Evolutionary conservation across 345 rosid genomes (phyloP), one percentile per base, ranked within the genome.

Genomic region (Moricandia moricandioides): DNA sequence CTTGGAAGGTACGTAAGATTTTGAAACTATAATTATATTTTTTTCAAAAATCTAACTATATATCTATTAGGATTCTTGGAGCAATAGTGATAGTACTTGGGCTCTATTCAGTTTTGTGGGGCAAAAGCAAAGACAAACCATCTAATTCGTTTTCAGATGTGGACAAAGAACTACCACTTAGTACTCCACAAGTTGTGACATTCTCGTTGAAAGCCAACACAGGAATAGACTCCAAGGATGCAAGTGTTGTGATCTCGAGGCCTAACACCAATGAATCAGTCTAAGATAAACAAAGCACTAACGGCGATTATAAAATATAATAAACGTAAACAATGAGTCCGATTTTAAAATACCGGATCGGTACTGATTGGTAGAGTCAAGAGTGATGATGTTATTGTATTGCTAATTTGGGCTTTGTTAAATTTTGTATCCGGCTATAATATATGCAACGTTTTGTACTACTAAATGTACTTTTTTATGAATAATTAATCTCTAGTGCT

Each of bases 101-200:
- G 7, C 80, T 93, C 9, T 90, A 93, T 27, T 62, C 87, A 8
- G 89, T 91, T 35, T 77, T 93, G 27, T 93, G 97, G 98, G 96
- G 96, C 4, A 88, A 89, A 63, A 84, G 88, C 77, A 86, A 85
- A 73, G 97, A 93, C 79, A 75, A 79, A 66, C 43, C 64, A 16
- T 12, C 58, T 3, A n/a, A 29, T 37, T 43, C 81, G 27, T 68
- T 62, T 69, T 13, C 75, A 8, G 82, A 69, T 74, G 63, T 56
- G 31, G 79, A 74, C 56, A 79, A 13, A 17, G 70, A 78, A 14
- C 65, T 72, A 11, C 78, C 81, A 72, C 78, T 73, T 72, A 72
- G 17, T 67, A 61, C 12, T 39, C 72, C 67, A 47, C 67, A 77
- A 65, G 11, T 56, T 70, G 77, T 65, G 69, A 72, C 71, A 40